These are phyloP conservation scores for Russula sp. DNA, from an alignment of 768 basidiomycete genomes.

Conservation along the genomic window DNA sequence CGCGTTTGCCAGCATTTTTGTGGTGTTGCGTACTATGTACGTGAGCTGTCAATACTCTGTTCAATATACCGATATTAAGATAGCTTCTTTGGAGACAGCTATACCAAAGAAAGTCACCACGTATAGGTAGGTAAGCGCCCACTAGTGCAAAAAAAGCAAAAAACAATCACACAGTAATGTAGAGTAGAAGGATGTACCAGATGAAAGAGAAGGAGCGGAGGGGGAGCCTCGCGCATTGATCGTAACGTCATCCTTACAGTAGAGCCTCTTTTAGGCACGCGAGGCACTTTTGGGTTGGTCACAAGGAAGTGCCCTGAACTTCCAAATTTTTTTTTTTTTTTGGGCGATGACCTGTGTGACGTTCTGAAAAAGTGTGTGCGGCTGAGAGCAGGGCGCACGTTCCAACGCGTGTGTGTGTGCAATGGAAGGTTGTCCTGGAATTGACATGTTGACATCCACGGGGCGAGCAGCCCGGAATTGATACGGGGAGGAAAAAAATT, in stretches of 20 bases:
- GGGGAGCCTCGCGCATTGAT: neutral
- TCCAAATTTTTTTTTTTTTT: neutral
- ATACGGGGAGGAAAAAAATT: neutral
- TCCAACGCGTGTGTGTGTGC: neutral
- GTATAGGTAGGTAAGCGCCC: neutral
- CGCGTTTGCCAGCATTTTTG: too few relatives aligned
- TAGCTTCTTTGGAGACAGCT: neutral
- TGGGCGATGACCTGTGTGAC: neutral
- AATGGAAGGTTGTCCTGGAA: neutral
- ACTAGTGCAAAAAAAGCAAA: neutral
- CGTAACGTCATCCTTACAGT: constrained; percentile 2
- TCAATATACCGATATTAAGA: neutral
- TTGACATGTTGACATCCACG: constrained; percentile 1
- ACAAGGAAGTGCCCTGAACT: neutral
- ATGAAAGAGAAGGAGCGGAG: neutral
- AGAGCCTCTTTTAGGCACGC: neutral
- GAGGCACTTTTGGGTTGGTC: neutral
- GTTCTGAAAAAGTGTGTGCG: neutral
- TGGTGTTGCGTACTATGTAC: neutral
- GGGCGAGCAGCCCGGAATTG: neutral
- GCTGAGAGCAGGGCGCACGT: neutral
- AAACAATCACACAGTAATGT: neutral
- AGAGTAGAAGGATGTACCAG: neutral
- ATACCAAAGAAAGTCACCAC: neutral
- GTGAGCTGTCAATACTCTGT: neutral